Evolutionary conservation across 345 rosid genomes (phyloP).

Genomic region (Melaleuca alternifolia): DNA sequence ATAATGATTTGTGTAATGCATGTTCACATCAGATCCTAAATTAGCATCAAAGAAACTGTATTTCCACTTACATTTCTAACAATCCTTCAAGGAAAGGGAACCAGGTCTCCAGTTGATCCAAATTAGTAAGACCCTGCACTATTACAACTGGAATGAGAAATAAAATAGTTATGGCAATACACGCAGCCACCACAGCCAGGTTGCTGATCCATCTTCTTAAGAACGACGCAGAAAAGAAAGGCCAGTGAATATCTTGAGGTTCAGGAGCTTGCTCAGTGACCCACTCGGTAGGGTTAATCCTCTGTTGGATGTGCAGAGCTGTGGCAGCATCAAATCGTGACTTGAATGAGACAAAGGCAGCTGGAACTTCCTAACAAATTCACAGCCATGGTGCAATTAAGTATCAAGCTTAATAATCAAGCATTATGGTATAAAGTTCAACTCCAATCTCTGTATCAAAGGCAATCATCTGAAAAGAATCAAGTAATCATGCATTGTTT

Average conservation of each 20-base stretch:
- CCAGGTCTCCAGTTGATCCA: slow-evolving; percentile 66
- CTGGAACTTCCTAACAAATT: slow-evolving; percentile 61
- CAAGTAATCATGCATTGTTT: neutral
- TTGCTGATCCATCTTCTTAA: slow-evolving; percentile 64
- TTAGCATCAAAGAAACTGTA: neutral
- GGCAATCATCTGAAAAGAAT: neutral
- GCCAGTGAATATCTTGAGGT: slow-evolving; percentile 80
- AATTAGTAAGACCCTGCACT: slow-evolving; percentile 91
- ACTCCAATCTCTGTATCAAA: neutral
- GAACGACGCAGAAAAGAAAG: slow-evolving; percentile 79
- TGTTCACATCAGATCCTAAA: neutral
- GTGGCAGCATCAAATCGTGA: slow-evolving; percentile 72
- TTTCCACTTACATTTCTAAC: slow-evolving; percentile 51
- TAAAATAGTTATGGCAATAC: slow-evolving; percentile 42
- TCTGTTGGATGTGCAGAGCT: slow-evolving; percentile 68
- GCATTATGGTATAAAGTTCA: neutral
- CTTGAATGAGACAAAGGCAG: slow-evolving; percentile 87
- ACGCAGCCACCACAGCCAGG: slow-evolving; percentile 44
- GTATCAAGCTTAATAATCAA: neutral
- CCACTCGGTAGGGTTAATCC: slow-evolving; percentile 80
- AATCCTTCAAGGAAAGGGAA: slow-evolving; percentile 66
- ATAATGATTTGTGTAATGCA: neutral
- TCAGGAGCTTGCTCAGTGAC: slow-evolving; percentile 85
- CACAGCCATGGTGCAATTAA: neutral
- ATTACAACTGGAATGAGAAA: slow-evolving; percentile 69